Conservation (phyloP, 768 basidiomycete species). For the Pleurotus tuber-regium region DNA sequence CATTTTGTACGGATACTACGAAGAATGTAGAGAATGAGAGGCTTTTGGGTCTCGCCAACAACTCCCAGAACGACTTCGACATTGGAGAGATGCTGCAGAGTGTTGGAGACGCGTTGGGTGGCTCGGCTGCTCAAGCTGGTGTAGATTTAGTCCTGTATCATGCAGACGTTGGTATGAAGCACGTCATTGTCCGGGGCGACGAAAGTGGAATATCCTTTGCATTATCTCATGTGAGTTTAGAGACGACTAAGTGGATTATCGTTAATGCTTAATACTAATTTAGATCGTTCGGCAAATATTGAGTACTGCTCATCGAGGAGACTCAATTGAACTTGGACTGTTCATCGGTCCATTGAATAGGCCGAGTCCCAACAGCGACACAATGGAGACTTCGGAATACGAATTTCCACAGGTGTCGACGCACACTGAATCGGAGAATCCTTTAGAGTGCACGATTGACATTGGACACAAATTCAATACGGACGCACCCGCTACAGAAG, state of each 20-base stretch:
- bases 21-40: neutral
- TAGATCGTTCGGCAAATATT: conserved; percentile 87
- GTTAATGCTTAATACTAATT: conserved; percentile 16
- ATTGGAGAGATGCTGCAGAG: conserved; percentile 88
- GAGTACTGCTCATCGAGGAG: conserved; percentile 62
- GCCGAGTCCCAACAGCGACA: conserved; percentile 14
- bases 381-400: conserved; percentile 6
- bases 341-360: conserved; percentile 42
- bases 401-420: conserved; percentile 17
- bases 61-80: conserved; percentile 71
- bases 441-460: conserved; percentile 41
- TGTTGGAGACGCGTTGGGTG: conserved; percentile 85
- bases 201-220: conserved; percentile 82
- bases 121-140: conserved; percentile 76
- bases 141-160: conserved; percentile 92
- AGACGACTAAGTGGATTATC: conserved; percentile 7
- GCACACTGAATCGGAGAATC: conserved; percentile 28
- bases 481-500: conserved; percentile 17
- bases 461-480: conserved; percentile 46
- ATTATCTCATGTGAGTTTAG: conserved; percentile 73
- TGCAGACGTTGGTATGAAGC: conserved; percentile 84
- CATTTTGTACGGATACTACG: conserved; percentile 37
- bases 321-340: conserved; percentile 85
- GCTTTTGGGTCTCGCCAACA: conserved; percentile 10
- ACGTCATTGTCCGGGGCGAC: conserved; percentile 80